These are phyloP conservation scores for Sphagnum magellanicum DNA, from an alignment of 228 moss, liverwort and hornwort species.

Conservation along the genomic window DNA sequence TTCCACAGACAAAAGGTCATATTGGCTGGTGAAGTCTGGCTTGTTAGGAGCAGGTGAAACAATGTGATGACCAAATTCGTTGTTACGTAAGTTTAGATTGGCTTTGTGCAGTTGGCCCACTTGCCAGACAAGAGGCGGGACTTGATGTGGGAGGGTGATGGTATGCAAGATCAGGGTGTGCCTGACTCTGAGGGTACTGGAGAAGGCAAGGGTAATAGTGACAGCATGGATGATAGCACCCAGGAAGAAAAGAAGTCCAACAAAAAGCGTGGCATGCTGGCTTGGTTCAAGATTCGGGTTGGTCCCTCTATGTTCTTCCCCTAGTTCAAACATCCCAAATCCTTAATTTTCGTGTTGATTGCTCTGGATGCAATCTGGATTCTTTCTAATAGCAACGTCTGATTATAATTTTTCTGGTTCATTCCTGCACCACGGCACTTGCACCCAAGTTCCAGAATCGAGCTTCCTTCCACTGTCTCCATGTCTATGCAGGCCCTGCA, in stretches of 20 bases:
- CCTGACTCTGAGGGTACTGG: constrained; percentile 48
- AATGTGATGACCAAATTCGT: too few relatives aligned
- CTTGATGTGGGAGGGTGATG: constrained; percentile 72
- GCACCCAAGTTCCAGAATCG: too few relatives aligned
- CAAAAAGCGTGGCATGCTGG: constrained; percentile 94
- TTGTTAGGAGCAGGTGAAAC: too few relatives aligned
- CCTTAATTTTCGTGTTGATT: too few relatives aligned
- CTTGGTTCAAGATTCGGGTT: constrained; percentile 95
- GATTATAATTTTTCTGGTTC: background rate
- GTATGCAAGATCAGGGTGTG: constrained; percentile 59
- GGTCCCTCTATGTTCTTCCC: constrained; percentile 1
- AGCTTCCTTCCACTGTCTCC: too few relatives aligned
- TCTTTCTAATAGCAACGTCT: too few relatives aligned
- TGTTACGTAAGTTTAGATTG: background rate
- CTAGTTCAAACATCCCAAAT: too few relatives aligned
- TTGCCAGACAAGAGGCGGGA: constrained; percentile 94
- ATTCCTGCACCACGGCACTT: background rate
- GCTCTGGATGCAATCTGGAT: too few relatives aligned
- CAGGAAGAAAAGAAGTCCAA: constrained; percentile 94
- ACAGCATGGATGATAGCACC: constrained; percentile 52
- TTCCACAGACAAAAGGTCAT: too few relatives aligned
- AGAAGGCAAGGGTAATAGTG: constrained; percentile 53
- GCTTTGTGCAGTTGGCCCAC: constrained; percentile 71
- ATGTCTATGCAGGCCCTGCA: too few relatives aligned
- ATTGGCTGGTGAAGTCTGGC: too few relatives aligned